These are phyloP conservation scores for Lasiosphaeriaceae sp. DNA, from an alignment of 495 filamentous ascomycete genomes.

Conservation along the genomic window DNA sequence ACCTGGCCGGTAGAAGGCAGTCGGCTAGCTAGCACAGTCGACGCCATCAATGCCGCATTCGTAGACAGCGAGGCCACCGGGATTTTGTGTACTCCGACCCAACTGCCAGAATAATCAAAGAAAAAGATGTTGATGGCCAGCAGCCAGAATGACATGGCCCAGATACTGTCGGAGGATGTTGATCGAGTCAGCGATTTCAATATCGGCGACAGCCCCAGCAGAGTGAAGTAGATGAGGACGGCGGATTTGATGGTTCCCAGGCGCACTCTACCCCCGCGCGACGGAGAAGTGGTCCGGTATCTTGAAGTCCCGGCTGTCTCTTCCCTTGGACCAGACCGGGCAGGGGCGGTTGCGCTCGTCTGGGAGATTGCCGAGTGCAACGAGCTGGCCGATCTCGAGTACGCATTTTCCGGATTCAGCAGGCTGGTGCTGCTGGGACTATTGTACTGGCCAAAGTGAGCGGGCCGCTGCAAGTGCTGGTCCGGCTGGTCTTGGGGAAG, in stretches of 20 bases:
- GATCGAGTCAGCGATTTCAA: slow-evolving; percentile 90
- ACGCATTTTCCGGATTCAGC: slow-evolving; percentile 19
- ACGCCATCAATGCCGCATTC: slow-evolving; percentile 93
- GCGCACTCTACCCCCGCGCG: slow-evolving; percentile 29
- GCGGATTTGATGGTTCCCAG: slow-evolving; percentile 72
- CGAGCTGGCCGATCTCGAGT: slow-evolving; percentile 34
- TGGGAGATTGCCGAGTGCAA: slow-evolving; percentile 34
- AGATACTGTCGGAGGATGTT: slow-evolving; percentile 87
- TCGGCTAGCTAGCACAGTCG: slow-evolving; percentile 76
- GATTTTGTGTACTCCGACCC: slow-evolving; percentile 50
- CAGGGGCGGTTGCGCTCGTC: slow-evolving; percentile 19
- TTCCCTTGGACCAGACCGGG: neutral
- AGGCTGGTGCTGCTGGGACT: slow-evolving; percentile 14
- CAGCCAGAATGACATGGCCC: slow-evolving; percentile 92
- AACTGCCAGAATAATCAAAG: slow-evolving; percentile 79
- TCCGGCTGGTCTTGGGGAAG: slow-evolving; percentile 23
- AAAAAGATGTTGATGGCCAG: slow-evolving; percentile 94
- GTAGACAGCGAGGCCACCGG: slow-evolving; percentile 82
- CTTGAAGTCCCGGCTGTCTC: slow-evolving; percentile 2
- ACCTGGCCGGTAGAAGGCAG: slow-evolving; percentile 88
- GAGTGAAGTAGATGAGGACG: slow-evolving; percentile 83
- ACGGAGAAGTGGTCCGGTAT: slow-evolving; percentile 2
- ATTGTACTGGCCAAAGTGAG: slow-evolving; percentile 10
- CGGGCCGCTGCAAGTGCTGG: slow-evolving; percentile 5
- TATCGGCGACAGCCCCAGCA: slow-evolving; percentile 89